Percentiles rank a stretch among this genome's conserved stretches.
Evolutionary conservation across 371 early-diverging fungal genomes (phyloP).

Genomic region (Basidiobolus meristosporus): DNA sequence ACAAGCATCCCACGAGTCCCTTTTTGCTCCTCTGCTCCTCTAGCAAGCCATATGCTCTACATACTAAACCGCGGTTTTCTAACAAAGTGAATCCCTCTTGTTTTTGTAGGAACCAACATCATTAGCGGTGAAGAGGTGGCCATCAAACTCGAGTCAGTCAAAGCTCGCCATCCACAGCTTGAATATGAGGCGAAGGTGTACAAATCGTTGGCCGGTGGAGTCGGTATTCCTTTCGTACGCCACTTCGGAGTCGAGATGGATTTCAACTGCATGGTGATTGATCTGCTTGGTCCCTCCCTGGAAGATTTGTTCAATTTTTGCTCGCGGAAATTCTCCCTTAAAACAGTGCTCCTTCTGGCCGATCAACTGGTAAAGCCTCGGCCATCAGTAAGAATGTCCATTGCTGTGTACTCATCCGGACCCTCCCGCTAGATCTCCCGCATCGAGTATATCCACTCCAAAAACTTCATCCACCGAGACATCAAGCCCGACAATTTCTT

Average conservation of each 20-base stretch:
- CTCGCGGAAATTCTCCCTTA: conserved; percentile 92
- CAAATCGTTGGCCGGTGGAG: conserved; percentile 82
- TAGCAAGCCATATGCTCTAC: neutral
- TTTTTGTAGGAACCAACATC: conserved; percentile 60
- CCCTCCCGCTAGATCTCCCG: conserved; percentile 56
- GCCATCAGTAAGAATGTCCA: neutral
- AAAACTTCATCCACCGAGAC: conserved; percentile 64
- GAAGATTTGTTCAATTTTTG: conserved; percentile 98
- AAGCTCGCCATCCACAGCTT: conserved; percentile 89
- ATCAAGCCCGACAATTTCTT: conserved; percentile 98
- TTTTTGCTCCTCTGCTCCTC: neutral
- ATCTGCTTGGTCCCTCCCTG: conserved; percentile 95
- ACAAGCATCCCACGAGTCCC: neutral
- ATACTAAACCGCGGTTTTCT: neutral
- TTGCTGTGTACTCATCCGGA: neutral
- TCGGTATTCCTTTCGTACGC: conserved; percentile 90
- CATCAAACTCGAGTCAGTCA: conserved; percentile 84
- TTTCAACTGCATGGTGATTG: conserved; percentile 97
- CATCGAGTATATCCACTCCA: conserved; percentile 94
- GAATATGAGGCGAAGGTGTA: conserved; percentile 95
- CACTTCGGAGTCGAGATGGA: conserved; percentile 86
- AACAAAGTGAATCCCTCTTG: neutral
- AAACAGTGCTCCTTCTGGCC: conserved; percentile 94
- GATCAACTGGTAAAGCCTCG: conserved; percentile 85
- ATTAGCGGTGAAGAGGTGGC: conserved; percentile 92